Percentiles rank a stretch among this genome's conserved stretches.
phyloP scores from a whole-genome alignment of 2,329 filamentous ascomycete species.

The Mycogone perniciosa region DNA sequence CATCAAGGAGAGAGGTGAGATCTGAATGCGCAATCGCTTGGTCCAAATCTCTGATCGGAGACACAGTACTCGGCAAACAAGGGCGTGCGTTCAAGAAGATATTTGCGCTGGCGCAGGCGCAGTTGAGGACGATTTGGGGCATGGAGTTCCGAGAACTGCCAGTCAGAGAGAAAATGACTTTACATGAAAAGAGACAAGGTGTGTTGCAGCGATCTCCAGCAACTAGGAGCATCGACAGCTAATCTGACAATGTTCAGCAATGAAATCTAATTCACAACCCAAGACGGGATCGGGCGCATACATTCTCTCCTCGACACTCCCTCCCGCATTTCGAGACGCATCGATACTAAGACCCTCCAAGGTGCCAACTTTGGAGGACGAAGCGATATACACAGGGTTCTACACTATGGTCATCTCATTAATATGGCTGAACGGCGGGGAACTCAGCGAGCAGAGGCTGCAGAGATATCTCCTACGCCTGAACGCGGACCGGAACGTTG shows the following conservation, averaged over 20 bases:
- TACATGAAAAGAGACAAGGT: constrained; percentile 73
- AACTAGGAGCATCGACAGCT: neutral
- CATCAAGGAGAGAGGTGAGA: constrained; percentile 56
- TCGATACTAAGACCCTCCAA: constrained; percentile 62
- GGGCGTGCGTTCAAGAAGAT: constrained; percentile 67
- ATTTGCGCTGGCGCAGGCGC: constrained; percentile 68
- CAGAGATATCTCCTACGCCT: constrained; percentile 67
- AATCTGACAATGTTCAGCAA: constrained; percentile 23
- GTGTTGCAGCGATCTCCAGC: constrained; percentile 9
- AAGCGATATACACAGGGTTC: constrained; percentile 74
- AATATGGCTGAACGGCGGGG: constrained; percentile 67
- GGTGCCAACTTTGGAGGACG: constrained; percentile 57
- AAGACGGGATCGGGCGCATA: constrained; percentile 62
- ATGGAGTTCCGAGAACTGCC: constrained; percentile 89
- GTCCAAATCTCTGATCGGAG: constrained; percentile 10
- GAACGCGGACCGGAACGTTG: constrained; percentile 69
- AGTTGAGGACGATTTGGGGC: constrained; percentile 70
- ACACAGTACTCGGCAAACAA: constrained; percentile 63
- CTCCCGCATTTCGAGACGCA: constrained; percentile 58
- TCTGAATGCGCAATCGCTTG: neutral
- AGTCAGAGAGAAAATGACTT: constrained; percentile 68
- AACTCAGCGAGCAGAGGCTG: constrained; percentile 71
- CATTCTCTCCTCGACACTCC: constrained; percentile 69
- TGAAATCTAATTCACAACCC: constrained; percentile 42
- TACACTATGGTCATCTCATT: constrained; percentile 75